Evolutionary conservation across 164 flowering plant genomes (phyloP).

Genomic region (Piper betle): DNA sequence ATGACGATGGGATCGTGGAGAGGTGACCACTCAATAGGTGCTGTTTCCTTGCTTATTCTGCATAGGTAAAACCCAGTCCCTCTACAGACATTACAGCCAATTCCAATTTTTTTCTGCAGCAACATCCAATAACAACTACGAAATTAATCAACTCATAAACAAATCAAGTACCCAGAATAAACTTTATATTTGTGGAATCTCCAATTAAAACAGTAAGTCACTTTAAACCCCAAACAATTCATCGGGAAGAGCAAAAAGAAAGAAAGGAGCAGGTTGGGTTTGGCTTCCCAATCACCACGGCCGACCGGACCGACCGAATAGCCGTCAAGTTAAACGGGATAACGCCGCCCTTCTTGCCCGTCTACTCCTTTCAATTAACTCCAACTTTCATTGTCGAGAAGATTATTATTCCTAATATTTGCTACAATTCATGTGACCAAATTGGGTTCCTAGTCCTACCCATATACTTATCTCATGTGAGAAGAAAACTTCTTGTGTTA

Average conservation of each 20-base stretch:
- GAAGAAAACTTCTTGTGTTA: too few species aligned
- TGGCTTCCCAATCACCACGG: neutral
- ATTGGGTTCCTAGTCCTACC: too few species aligned
- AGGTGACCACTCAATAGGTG: constrained; percentile 72
- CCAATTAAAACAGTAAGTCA: neutral
- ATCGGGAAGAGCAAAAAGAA: neutral
- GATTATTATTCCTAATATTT: too few species aligned
- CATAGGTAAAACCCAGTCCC: constrained; percentile 61
- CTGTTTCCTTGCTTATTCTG: constrained; percentile 57
- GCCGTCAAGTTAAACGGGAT: too few species aligned
- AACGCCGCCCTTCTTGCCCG: too few species aligned
- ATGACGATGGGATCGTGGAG: constrained; percentile 48
- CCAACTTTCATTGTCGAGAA: too few species aligned
- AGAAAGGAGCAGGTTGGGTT: neutral
- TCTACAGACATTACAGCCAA: constrained; percentile 38
- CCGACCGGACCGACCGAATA: neutral
- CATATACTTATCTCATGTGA: too few species aligned
- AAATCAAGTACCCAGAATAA: neutral
- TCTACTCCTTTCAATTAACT: too few species aligned
- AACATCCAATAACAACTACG: neutral
- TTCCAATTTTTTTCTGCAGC: constrained; percentile 35
- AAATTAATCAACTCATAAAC: neutral
- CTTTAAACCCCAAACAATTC: too few species aligned
- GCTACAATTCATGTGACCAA: too few species aligned
- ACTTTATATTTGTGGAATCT: neutral